Conservation (phyloP, 192 early-diverging fungal species). For the Backusella tarrabulga region DNA sequence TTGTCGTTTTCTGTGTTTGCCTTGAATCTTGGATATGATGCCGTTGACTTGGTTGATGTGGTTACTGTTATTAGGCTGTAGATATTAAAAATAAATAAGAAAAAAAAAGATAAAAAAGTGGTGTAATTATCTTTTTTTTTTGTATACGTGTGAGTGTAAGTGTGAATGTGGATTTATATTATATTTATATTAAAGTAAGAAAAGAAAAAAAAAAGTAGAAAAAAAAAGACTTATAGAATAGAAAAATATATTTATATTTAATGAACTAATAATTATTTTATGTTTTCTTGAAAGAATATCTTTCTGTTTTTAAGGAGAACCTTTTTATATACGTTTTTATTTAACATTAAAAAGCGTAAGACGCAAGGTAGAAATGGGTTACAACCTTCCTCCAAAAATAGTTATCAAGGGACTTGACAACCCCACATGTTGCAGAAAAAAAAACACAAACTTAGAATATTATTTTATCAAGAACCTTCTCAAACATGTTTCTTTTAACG, state of each 20-base stretch:
- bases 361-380: not conserved
- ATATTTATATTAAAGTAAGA: too few relatives aligned
- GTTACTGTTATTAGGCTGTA: not conserved
- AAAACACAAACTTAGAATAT: not conserved
- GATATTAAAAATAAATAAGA: not conserved
- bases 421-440: slow-evolving; percentile 6
- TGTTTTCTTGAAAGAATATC: not conserved
- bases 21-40: not conserved
- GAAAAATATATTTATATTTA: not conserved
- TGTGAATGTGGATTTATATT: too few relatives aligned
- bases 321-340: not conserved
- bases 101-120: too few relatives aligned
- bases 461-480: not conserved
- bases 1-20: not conserved
- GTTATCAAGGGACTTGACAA: not conserved
- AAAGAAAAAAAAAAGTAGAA: not conserved
- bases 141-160: too few relatives aligned
- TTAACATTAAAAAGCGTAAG: not conserved
- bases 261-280: not conserved
- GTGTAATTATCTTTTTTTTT: too few relatives aligned
- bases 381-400: not conserved
- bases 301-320: not conserved
- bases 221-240: not conserved
- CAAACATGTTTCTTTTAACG: slow-evolving; percentile 1
- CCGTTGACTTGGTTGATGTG: not conserved